Evolutionary conservation across 768 basidiomycete species (phyloP).

Genomic region (Pleurotus giganteus): DNA sequence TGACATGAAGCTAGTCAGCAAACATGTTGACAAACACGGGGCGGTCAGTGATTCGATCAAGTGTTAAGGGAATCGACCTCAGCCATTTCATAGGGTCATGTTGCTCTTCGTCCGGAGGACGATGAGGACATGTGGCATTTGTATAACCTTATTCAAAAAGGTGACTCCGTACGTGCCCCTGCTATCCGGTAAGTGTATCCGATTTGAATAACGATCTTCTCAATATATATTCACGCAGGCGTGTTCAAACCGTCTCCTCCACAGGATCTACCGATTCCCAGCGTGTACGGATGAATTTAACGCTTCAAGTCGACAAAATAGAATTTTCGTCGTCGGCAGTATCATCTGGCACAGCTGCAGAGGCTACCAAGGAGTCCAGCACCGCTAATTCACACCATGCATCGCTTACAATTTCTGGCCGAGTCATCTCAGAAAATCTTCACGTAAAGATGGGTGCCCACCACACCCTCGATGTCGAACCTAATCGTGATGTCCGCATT

Average conservation of each 20-base stretch:
- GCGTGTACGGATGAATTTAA: constrained; percentile 81
- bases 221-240: constrained; percentile 44
- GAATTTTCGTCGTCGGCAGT: constrained; percentile 76
- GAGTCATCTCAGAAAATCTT: constrained; percentile 80
- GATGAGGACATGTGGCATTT: constrained; percentile 99
- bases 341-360: constrained; percentile 35
- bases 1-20: constrained; percentile 82
- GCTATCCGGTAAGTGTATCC: constrained; percentile 66
- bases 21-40: constrained; percentile 80
- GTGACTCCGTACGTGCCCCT: constrained; percentile 82
- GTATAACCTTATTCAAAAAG: constrained; percentile 92
- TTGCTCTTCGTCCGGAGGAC: constrained; percentile 93
- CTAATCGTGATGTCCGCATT: constrained; percentile 86
- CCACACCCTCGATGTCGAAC: constrained; percentile 93
- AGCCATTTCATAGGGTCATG: constrained; percentile 67
- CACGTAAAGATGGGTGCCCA: constrained; percentile 91
- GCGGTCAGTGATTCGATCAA: constrained; percentile 47
- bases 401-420: constrained; percentile 82
- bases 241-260: constrained; percentile 84
- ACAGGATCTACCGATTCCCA: constrained; percentile 95
- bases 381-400: constrained; percentile 36
- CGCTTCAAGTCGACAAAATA: constrained; percentile 74
- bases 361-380: constrained; percentile 20
- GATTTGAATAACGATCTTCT: not conserved
- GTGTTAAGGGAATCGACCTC: not conserved